phyloP scores from a whole-genome alignment of 768 basidiomycete species.

The Panellus pusillus region DNA sequence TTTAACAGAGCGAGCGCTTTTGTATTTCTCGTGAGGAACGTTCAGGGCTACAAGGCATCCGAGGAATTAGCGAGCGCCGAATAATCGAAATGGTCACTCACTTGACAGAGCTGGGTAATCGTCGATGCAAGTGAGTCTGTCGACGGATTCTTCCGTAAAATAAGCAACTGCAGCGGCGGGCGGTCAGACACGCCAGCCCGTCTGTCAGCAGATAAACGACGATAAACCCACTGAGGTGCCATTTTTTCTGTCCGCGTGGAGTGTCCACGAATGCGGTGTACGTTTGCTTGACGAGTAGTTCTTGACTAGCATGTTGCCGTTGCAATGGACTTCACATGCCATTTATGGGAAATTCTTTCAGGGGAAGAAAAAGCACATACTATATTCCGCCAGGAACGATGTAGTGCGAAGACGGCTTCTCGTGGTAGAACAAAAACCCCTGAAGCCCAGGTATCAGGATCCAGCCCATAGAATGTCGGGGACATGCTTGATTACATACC shows the following conservation, averaged over 20 bases:
- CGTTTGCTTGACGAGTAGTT: constrained; percentile 72
- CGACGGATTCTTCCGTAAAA: constrained; percentile 71
- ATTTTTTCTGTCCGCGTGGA: constrained; percentile 66
- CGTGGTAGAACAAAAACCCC: constrained; percentile 82
- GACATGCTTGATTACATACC: constrained; percentile 33
- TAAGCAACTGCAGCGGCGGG: constrained; percentile 59
- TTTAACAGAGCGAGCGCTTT: constrained; percentile 68
- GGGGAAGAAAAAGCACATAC: constrained; percentile 35
- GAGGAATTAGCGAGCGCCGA: neutral
- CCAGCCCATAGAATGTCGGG: neutral
- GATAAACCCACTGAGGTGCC: constrained; percentile 68
- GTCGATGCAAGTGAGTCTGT: constrained; percentile 60
- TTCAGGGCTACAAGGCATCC: constrained; percentile 42
- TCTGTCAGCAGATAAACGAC: neutral
- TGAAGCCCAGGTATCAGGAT: constrained; percentile 28
- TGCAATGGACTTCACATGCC: constrained; percentile 12
- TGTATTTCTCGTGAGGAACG: constrained; percentile 68
- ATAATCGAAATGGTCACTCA: constrained; percentile 1
- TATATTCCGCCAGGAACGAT: constrained; percentile 42
- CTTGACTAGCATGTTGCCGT: constrained; percentile 34
- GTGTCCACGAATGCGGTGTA: constrained; percentile 79
- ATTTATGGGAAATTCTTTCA: neutral
- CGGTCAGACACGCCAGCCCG: constrained; percentile 24
- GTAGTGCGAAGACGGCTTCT: constrained; percentile 56
- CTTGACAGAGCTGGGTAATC: constrained; percentile 51